Base-by-base conservation (phyloP, 2,329 filamentous ascomycete species). In the Hirsutella thompsonii region DNA sequence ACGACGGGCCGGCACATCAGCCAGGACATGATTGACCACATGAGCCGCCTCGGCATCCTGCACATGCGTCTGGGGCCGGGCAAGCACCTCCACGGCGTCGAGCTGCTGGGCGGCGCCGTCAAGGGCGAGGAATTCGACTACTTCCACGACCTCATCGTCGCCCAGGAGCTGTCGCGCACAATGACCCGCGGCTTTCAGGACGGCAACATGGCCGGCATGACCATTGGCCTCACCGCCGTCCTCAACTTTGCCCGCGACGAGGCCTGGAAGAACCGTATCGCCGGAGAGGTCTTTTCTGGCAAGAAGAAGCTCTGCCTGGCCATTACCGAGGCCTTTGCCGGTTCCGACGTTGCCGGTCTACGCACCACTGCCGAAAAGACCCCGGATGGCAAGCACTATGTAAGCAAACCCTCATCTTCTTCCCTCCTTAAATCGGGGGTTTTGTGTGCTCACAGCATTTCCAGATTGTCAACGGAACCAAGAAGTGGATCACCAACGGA, bases 301-400 rank as follows among this genome's bases (percentile, higher is more conserved):
- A 76, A 79, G 70, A 92, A 92, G 75, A 89, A 89, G 70, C 86
- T 92, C 56, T 90, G 82, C 55, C 68, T 94, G 3, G 86, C 86
- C 40, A 87, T 93, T 54, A 92, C 86, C 1, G 87, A 94, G 62
- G 86, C 87, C 0, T 92, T 93, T 61, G 86, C 86, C 14, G 86
- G 86, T 16, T 64, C 61, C 30, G 87, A 93, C 58, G 86, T 93
- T 4, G 83, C 86, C 13, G 79, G 83, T 14, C 68, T 93, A 30
- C 72, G 82, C 46, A 92, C 86, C 0, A 92, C 84, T 0, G 85
- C 84, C 1, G 72, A 72, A 49, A 86, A 87, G 66, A 86, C 81
- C 0, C 62, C 77, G 1, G 83, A 88, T 54, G 83, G 83, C 37
- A 79, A 81, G 57, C 71, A 80, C 61, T 89, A 84, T 57, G 61